These are phyloP conservation scores for Stipa capillata DNA, from an alignment of 176 grass and related monocot species.

Conservation along the genomic window DNA sequence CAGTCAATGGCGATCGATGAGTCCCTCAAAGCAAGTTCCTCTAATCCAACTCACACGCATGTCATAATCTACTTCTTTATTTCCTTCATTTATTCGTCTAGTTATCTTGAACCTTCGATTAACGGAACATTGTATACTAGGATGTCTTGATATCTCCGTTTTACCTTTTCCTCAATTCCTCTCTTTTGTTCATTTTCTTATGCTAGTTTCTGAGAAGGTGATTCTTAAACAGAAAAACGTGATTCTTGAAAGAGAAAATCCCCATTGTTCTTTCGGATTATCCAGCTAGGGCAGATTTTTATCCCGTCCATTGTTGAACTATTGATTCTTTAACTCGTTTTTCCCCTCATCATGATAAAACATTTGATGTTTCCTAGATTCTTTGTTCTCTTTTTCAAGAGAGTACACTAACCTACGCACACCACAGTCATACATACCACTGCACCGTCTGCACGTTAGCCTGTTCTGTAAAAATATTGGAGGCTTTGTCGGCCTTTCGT, in stretches of 20 bases:
- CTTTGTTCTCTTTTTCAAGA: not conserved
- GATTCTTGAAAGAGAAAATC: not conserved
- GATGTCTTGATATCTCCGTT: not conserved
- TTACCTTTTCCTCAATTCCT: not conserved
- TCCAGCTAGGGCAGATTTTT: not conserved
- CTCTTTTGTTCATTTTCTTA: not conserved
- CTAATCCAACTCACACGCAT: not conserved
- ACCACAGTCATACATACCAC: too few species aligned
- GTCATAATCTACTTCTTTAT: not conserved
- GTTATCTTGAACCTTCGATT: not conserved
- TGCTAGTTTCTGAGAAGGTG: not conserved
- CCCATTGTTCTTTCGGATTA: not conserved
- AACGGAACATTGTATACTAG: not conserved
- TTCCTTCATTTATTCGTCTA: too few species aligned
- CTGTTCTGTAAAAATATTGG: too few species aligned
- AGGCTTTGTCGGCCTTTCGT: not conserved
- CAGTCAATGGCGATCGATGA: conserved; percentile 11
- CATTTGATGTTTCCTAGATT: not conserved
- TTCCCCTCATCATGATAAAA: too few species aligned
- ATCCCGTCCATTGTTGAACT: not conserved
- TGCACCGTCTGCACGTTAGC: too few species aligned
- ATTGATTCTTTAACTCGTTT: not conserved
- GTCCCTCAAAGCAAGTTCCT: not conserved
- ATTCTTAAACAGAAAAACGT: not conserved
- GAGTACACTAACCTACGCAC: too few species aligned